phyloP scores from a whole-genome alignment of 1,284 basidiomycete genomes.

The Exobasidium cylindrosporum region DNA sequence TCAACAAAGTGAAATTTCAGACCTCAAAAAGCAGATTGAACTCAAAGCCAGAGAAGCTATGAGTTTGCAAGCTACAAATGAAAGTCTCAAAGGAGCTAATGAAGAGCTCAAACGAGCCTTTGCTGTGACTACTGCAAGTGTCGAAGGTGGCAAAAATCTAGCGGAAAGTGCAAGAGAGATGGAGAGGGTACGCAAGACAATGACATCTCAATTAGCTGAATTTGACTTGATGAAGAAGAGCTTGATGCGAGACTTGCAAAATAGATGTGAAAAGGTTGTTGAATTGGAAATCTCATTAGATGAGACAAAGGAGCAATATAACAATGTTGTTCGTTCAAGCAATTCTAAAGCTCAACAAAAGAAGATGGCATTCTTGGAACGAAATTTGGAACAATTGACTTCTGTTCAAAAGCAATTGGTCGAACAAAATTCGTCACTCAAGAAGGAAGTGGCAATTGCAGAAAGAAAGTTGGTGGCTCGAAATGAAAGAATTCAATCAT shows the following conservation, averaged over 20 bases:
- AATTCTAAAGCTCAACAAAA: constrained; percentile 97
- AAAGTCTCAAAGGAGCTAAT: constrained; percentile 91
- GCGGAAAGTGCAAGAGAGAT: constrained; percentile 92
- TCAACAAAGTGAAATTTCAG: constrained; percentile 77
- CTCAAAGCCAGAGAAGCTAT: constrained; percentile 80
- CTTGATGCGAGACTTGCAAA: constrained; percentile 96
- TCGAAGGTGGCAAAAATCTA: constrained; percentile 90
- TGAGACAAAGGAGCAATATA: constrained; percentile 98
- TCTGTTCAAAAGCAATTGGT: constrained; percentile 98
- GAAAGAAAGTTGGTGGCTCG: constrained; percentile 92
- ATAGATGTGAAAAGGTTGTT: constrained; percentile 99
- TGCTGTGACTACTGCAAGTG: constrained; percentile 90
- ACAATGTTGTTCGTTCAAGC: constrained; percentile 94
- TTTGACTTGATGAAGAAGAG: constrained; percentile 99
- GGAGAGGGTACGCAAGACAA: constrained; percentile 91
- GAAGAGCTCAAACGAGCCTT: constrained; percentile 88
- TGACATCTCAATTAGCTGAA: constrained; percentile 93
- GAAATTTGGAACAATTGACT: constrained; percentile 92
- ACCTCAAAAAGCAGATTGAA: constrained; percentile 88
- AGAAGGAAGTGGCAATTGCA: constrained; percentile 95
- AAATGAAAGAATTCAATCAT: constrained; percentile 80
- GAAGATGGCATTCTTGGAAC: constrained; percentile 98
- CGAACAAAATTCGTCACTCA: constrained; percentile 94
- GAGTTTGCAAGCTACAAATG: constrained; percentile 78
- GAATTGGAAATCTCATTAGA: constrained; percentile 98